Evolutionary conservation across 2,329 filamentous ascomycete genomes (phyloP), one percentile per base, ranked within the genome.

Genomic region (Botrytis tulipae): DNA sequence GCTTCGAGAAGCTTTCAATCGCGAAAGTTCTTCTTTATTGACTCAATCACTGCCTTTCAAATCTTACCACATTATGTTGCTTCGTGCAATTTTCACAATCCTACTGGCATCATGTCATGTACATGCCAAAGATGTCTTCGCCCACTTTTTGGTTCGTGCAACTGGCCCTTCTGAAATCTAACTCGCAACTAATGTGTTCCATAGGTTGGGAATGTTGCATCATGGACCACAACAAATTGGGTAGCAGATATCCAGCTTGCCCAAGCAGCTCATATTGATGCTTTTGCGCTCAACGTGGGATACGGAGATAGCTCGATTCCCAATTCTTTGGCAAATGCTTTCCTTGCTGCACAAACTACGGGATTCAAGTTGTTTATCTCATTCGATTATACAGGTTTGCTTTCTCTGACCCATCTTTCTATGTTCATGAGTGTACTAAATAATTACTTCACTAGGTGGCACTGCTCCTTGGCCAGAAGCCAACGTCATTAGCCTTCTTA

Each of bases 311-410:
- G 29, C 29, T 35, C 44, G 8, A n/a, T 37, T n/a, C 20, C 44
- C 22, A 66, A 37, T 32, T 66, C 62, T 35, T 22, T 66, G 22
- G 20, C 29, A n/a, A 35, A 51, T 37, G 44, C 44, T 37, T 66
- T 66, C 32, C 9, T 37, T 35, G 29, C 63, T 37, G 44, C 44
- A n/a, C 20, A 66, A 9, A 51, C 22, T 22, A 35, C 25, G 18
- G 63, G 44, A n/a, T 66, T 66, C 22, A 66, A 66, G 32, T 9
- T 66, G 29, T 66, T 66, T 10, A 35, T 66, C 22, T 66, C 63
- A 12, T 66, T 66, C 25, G 44, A 66, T n/a, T 66, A 66, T 37
- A 37, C 63, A 48, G 63, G 44, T 66, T 54, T 12, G 61, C 20
- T 29, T 4, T 42, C 32, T 44, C 25, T 63, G 8, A 1, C 8